phyloP scores from a whole-genome alignment of 805 yeast species.

The Yamadazyma takamatsuzukensis region DNA sequence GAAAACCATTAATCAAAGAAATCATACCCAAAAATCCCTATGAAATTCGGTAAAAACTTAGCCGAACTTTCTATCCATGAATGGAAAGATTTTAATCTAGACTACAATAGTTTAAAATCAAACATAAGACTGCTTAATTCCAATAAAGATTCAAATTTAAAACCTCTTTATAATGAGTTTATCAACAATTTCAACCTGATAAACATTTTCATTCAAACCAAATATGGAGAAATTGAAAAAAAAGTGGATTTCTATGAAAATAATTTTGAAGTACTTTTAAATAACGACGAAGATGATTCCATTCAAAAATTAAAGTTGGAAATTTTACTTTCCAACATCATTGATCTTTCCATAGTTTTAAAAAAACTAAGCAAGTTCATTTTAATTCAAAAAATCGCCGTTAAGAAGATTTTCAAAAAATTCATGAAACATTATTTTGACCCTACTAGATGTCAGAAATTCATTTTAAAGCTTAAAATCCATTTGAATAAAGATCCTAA shows the following conservation, averaged over 20 bases:
- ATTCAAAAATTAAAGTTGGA: conserved; percentile 11
- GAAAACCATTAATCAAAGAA: no score
- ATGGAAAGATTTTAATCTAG: conserved; percentile 82
- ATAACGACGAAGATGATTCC: conserved; percentile 7
- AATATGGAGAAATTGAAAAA: conserved; percentile 59
- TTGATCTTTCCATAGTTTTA: conserved; percentile 43
- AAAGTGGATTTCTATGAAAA: conserved; percentile 33
- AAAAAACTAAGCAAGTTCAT: conserved; percentile 70
- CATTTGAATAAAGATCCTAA: conserved; percentile 40
- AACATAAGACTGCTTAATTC: conserved; percentile 40
- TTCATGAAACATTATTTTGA: conserved; percentile 45
- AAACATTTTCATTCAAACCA: conserved; percentile 61
- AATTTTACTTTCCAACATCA: conserved; percentile 29
- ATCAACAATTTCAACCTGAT: conserved; percentile 58
- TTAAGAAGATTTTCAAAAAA: conserved; percentile 72
- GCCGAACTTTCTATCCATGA: conserved; percentile 76
- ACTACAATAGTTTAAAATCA: conserved; percentile 76
- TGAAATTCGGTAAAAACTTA: conserved; percentile 87
- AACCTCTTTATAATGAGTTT: conserved; percentile 35
- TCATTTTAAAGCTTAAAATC: conserved; percentile 27
- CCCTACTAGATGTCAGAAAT: conserved; percentile 16
- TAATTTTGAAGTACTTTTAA: conserved; percentile 14
- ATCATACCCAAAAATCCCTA: no score
- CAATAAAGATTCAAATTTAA: conserved; percentile 20
- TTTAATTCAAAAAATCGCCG: conserved; percentile 68